phyloP scores from a whole-genome alignment of 2,329 filamentous ascomycete species.

The Nemania diffusa region DNA sequence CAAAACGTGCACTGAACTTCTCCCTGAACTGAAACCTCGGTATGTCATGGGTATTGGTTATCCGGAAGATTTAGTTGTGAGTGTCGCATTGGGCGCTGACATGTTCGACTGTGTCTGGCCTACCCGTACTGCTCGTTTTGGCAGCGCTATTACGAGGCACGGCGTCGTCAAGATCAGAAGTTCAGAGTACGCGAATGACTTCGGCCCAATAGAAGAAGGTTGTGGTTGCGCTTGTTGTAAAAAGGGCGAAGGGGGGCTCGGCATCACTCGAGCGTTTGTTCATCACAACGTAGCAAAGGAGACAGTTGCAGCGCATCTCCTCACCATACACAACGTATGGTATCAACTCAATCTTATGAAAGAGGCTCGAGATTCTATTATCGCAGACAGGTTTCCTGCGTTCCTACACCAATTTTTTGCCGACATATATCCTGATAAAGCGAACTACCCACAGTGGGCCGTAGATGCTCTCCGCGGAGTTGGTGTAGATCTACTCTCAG shows the following conservation, averaged over 20 bases:
- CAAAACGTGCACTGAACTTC: conserved; percentile 80
- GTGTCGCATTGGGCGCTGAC: conserved; percentile 91
- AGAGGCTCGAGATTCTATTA: conserved; percentile 76
- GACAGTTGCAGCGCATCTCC: conserved; percentile 83
- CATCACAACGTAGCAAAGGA: conserved; percentile 94
- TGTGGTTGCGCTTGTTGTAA: conserved; percentile 85
- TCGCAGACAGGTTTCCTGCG: conserved; percentile 81
- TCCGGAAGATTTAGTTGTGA: conserved; percentile 94
- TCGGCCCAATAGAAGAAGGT: conserved; percentile 81
- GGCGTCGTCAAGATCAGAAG: conserved; percentile 89
- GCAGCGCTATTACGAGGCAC: conserved; percentile 85
- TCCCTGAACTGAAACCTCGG: conserved; percentile 92
- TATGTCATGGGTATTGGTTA: conserved; percentile 99
- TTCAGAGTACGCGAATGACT: conserved; percentile 79
- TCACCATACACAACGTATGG: conserved; percentile 96
- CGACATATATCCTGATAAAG: conserved; percentile 73
- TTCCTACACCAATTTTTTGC: conserved; percentile 84
- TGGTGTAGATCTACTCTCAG: conserved; percentile 75
- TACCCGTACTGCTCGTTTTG: conserved; percentile 93
- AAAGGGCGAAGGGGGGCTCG: conserved; percentile 74
- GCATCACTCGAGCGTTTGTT: conserved; percentile 87
- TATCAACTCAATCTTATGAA: conserved; percentile 90
- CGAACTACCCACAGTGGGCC: conserved; percentile 83
- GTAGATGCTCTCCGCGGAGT: conserved; percentile 81
- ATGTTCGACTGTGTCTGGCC: conserved; percentile 99